phyloP scores from a whole-genome alignment of 2,329 filamentous ascomycete genomes.

The Phaeophleospora eucalypticola region DNA sequence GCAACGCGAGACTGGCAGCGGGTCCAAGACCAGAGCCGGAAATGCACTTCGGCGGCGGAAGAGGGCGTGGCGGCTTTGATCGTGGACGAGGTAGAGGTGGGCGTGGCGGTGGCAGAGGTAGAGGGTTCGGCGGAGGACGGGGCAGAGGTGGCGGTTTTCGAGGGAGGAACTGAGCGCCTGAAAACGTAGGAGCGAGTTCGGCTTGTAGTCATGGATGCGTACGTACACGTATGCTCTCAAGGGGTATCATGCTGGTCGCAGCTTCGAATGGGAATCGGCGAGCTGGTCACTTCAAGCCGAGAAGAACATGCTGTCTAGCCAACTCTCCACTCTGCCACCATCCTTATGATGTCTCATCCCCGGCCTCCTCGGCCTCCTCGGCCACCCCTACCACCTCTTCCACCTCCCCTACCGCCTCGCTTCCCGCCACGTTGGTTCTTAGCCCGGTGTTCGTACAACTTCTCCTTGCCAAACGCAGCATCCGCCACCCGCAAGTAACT shows the following conservation, averaged over 20 bases:
- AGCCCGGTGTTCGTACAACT: slow-evolving; percentile 58
- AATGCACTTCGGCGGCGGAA: slow-evolving; percentile 20
- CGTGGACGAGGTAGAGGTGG: slow-evolving; percentile 20
- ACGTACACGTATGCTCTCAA: neutral
- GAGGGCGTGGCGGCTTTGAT: slow-evolving; percentile 21
- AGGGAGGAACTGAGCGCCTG: neutral
- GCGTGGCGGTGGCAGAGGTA: slow-evolving; percentile 19
- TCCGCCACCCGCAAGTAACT: slow-evolving; percentile 83
- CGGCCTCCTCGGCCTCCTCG: slow-evolving; percentile 6
- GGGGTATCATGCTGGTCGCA: too few relatives aligned
- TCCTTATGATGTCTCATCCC: neutral
- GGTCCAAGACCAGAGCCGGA: slow-evolving; percentile 51
- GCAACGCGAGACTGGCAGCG: slow-evolving; percentile 52
- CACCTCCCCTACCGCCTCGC: slow-evolving; percentile 37
- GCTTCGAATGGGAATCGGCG: too few relatives aligned
- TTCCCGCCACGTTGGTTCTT: slow-evolving; percentile 29
- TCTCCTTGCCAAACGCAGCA: slow-evolving; percentile 69
- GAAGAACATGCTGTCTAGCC: neutral
- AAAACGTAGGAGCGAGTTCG: neutral
- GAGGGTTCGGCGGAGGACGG: slow-evolving; percentile 16
- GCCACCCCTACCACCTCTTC: slow-evolving; percentile 35
- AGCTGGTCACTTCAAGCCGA: slow-evolving; percentile 8
- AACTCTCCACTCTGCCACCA: too few relatives aligned
- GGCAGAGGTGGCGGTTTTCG: neutral
- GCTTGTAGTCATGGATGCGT: neutral